phyloP scores from a whole-genome alignment of 2,329 filamentous ascomycete genomes.

The Ascochyta koolunga region DNA sequence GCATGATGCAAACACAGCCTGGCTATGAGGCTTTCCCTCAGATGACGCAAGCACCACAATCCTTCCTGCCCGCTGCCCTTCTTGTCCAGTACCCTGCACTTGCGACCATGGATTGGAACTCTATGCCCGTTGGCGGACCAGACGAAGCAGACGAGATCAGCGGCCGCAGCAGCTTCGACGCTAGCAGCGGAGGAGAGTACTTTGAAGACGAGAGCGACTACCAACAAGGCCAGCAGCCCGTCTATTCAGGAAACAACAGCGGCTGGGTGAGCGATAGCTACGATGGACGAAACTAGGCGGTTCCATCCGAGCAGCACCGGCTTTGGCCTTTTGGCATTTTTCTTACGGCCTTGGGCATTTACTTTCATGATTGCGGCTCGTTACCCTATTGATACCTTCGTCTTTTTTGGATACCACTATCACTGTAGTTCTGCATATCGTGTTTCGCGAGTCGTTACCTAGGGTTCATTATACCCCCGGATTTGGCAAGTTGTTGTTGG shows the following conservation, averaged over 20 bases:
- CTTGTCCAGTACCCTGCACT: slow-evolving; percentile 91
- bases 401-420: slow-evolving; percentile 27
- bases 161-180: slow-evolving; percentile 79
- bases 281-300: slow-evolving; percentile 10
- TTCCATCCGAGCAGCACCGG: too few species aligned
- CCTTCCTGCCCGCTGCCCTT: slow-evolving; percentile 79
- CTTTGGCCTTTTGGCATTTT: not conserved
- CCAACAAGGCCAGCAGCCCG: slow-evolving; percentile 32
- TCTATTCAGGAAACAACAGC: slow-evolving; percentile 37
- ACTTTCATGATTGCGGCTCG: slow-evolving; percentile 2
- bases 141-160: slow-evolving; percentile 70
- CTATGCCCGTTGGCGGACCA: slow-evolving; percentile 67
- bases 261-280: slow-evolving; percentile 46
- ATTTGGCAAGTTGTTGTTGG: slow-evolving; percentile 6
- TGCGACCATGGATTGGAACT: slow-evolving; percentile 86
- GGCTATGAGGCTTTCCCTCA: slow-evolving; percentile 43
- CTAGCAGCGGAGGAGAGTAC: slow-evolving; percentile 70
- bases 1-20: slow-evolving; percentile 43
- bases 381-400: slow-evolving; percentile 13
- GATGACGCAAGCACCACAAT: slow-evolving; percentile 37
- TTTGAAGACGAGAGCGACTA: slow-evolving; percentile 72
- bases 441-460: slow-evolving; percentile 2
- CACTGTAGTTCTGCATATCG: slow-evolving; percentile 19
- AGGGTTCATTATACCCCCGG: slow-evolving; percentile 17
- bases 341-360: slow-evolving; percentile 11